These are phyloP conservation scores for Trichoderma sp. DNA, from an alignment of 2,329 filamentous ascomycete genomes.

Conservation along the genomic window DNA sequence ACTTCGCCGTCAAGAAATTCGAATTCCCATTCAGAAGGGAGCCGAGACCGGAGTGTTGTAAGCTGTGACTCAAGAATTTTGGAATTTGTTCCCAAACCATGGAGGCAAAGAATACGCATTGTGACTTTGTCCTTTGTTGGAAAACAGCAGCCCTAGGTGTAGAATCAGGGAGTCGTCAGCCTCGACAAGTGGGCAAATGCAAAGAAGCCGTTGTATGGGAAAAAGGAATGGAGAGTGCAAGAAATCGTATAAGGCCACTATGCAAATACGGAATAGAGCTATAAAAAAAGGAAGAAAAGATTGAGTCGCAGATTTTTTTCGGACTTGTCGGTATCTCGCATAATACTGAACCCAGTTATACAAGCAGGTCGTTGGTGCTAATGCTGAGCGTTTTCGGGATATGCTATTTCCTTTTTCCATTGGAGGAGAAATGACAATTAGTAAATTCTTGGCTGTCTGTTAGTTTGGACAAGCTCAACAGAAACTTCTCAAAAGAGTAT, in stretches of 20 bases:
- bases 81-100: background rate
- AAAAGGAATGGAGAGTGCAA: background rate
- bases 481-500: background rate
- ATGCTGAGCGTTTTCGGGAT: background rate
- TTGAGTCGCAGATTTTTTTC: background rate
- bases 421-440: background rate
- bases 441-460: background rate
- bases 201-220: background rate
- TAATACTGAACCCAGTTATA: background rate
- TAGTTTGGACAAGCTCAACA: background rate
- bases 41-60: background rate
- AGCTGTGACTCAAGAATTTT: background rate
- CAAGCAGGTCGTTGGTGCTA: background rate
- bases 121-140: background rate
- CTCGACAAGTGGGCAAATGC: background rate
- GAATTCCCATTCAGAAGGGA: background rate
- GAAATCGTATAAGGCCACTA: background rate
- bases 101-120: background rate
- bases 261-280: background rate
- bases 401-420: background rate
- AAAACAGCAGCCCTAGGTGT: background rate
- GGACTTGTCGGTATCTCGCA: background rate
- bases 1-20: background rate
- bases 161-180: background rate
- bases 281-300: background rate